Conservation (phyloP, 192 early-diverging fungal species). For the Coemansia sp. region DNA sequence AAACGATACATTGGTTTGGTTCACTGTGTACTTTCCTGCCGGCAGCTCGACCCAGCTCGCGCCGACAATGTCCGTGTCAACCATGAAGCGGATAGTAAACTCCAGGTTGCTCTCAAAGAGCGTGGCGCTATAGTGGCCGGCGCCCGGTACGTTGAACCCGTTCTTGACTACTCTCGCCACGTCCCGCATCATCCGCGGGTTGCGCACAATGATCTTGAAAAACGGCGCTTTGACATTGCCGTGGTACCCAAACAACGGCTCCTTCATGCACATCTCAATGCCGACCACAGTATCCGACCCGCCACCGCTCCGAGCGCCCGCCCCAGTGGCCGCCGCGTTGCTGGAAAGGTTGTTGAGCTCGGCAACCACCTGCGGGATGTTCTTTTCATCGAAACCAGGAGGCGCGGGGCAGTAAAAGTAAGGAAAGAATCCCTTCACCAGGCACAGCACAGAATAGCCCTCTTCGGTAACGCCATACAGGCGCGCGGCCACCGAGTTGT, state of each 20-base stretch:
- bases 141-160: conserved; percentile 54
- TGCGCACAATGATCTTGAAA: conserved; percentile 64
- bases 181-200: conserved; percentile 47
- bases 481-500: conserved; percentile 58
- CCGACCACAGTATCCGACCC: conserved; percentile 17
- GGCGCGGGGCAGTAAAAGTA: conserved; percentile 96
- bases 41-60: conserved; percentile 92
- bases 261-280: conserved; percentile 66
- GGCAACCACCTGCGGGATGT: conserved; percentile 47
- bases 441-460: conserved; percentile 87
- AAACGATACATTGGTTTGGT: conserved; percentile 23
- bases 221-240: conserved; percentile 75
- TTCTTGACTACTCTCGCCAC: conserved; percentile 43
- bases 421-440: conserved; percentile 83
- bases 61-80: conserved; percentile 78
- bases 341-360: conserved; percentile 41
- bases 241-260: conserved; percentile 83
- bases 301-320: conserved; percentile 8
- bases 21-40: conserved; percentile 63
- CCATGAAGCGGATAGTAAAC: conserved; percentile 90
- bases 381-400: conserved; percentile 56
- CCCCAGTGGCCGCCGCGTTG: conserved; percentile 22
- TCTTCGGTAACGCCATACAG: conserved; percentile 85
- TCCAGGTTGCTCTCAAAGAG: conserved; percentile 87
- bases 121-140: conserved; percentile 50